A percentile compares a stretch with the other conserved stretches of the same genome.
Conservation (phyloP, 2,329 filamentous ascomycete genomes). For the Paramyrothecium sp. region DNA sequence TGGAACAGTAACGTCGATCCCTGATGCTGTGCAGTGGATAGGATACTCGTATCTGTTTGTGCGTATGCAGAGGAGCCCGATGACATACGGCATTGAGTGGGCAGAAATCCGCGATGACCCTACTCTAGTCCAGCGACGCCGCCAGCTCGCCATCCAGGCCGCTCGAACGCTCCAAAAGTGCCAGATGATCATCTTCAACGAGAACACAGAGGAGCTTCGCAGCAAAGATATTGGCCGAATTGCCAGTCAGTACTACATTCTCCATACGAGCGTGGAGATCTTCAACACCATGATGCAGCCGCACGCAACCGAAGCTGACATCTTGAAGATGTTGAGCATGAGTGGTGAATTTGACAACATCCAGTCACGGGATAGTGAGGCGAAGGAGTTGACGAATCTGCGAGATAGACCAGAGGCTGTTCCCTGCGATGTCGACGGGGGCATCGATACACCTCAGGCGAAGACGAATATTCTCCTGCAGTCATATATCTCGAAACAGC, state of each 20-base stretch:
- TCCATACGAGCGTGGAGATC: slow-evolving; percentile 89
- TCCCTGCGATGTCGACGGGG: slow-evolving; percentile 77
- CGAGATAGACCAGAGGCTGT: slow-evolving; percentile 59
- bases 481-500: slow-evolving; percentile 85
- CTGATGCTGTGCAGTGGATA: slow-evolving; percentile 94
- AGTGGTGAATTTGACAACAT: slow-evolving; percentile 98
- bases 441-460: slow-evolving; percentile 69
- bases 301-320: slow-evolving; percentile 82
- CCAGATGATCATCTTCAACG: slow-evolving; percentile 99
- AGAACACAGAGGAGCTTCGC: slow-evolving; percentile 85
- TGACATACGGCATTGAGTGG: slow-evolving; percentile 95
- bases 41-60: slow-evolving; percentile 98
- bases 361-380: slow-evolving; percentile 85
- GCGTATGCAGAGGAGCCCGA: slow-evolving; percentile 88
- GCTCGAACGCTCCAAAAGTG: slow-evolving; percentile 84
- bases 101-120: slow-evolving; percentile 86
- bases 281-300: slow-evolving; percentile 96
- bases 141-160: slow-evolving; percentile 84
- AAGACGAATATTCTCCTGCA: slow-evolving; percentile 97
- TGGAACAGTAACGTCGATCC: slow-evolving; percentile 91
- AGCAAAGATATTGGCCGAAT: slow-evolving; percentile 96
- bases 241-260: slow-evolving; percentile 94
- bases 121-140: slow-evolving; percentile 78
- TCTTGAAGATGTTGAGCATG: slow-evolving; percentile 95
- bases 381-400: slow-evolving; percentile 78